Evolutionary conservation across 352 stramenopile species (phyloP).

Genomic region (Peronospora belbahrii): DNA sequence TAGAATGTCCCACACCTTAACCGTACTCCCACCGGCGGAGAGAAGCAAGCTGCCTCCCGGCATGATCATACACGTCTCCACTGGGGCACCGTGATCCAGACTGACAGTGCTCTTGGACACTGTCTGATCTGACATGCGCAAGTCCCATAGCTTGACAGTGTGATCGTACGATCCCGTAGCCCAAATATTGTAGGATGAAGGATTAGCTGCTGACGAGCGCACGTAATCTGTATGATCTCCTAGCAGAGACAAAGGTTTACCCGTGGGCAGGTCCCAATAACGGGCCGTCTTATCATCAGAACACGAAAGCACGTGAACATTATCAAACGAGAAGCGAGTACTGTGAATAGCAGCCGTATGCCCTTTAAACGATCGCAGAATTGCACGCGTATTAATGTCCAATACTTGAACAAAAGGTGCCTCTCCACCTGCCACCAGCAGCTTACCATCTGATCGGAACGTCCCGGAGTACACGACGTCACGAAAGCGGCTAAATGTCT

Average conservation of each 20-base stretch:
- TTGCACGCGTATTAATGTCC: conserved; percentile 73
- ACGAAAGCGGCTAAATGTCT: conserved; percentile 86
- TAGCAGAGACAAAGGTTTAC: conserved; percentile 63
- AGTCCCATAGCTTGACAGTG: conserved; percentile 90
- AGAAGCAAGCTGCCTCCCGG: conserved; percentile 75
- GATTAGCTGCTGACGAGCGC: conserved; percentile 58
- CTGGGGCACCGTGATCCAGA: conserved; percentile 82
- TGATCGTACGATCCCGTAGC: conserved; percentile 89
- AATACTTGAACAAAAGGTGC: conserved; percentile 76
- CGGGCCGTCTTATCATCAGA: conserved; percentile 87
- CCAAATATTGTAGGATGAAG: conserved; percentile 74
- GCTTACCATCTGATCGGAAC: conserved; percentile 82
- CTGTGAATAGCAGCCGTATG: conserved; percentile 72
- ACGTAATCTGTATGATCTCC: conserved; percentile 88
- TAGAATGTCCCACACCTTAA: conserved; percentile 91
- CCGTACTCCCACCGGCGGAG: conserved; percentile 80
- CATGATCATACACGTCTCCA: conserved; percentile 85
- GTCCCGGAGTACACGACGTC: conserved; percentile 82
- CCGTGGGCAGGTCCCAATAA: conserved; percentile 85
- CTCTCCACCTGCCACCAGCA: conserved; percentile 80
- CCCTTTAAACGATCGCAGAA: conserved; percentile 83
- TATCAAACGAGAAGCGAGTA: conserved; percentile 75
- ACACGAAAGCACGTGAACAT: conserved; percentile 83
- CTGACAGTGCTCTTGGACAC: conserved; percentile 46
- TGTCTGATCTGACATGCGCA: conserved; percentile 64